Conservation (phyloP, 805 yeast genomes). For the Priceomyces castillae region DNA sequence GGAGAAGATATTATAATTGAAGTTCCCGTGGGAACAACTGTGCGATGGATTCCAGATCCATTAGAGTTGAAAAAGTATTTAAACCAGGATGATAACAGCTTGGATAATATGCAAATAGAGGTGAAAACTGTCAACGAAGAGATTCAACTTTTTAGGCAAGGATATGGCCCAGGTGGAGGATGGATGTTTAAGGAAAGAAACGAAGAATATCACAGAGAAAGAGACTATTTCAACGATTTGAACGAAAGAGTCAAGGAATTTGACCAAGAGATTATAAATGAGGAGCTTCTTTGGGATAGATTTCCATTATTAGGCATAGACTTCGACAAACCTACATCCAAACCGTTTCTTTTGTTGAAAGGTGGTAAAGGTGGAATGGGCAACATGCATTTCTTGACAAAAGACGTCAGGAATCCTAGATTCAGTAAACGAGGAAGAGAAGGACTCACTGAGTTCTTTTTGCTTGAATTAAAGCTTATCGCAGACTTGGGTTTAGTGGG, state of each 20-base stretch:
- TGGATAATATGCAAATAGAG: conserved; percentile 26
- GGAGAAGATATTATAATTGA: conserved; percentile 79
- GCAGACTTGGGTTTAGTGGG: conserved; percentile 96
- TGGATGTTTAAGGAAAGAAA: conserved; percentile 85
- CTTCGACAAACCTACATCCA: conserved; percentile 53
- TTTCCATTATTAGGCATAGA: conserved; percentile 86
- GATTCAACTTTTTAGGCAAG: conserved; percentile 58
- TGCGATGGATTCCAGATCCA: conserved; percentile 84
- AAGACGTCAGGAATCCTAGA: conserved; percentile 82
- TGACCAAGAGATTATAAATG: conserved; percentile 55
- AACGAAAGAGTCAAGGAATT: conserved; percentile 61
- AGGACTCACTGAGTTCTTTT: conserved; percentile 62
- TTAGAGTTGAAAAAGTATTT: conserved; percentile 34
- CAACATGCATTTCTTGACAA: conserved; percentile 89
- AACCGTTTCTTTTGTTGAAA: conserved; percentile 65
- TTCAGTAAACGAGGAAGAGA: conserved; percentile 79
- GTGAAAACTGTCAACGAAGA: conserved; percentile 25
- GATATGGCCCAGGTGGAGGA: conserved; percentile 71
- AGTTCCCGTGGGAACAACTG: conserved; percentile 89
- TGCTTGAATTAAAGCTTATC: conserved; percentile 79
- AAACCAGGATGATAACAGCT: conserved; percentile 13
- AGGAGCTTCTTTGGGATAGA: conserved; percentile 61
- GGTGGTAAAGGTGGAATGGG: conserved; percentile 98
- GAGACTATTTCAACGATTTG: conserved; percentile 65
- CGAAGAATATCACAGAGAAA: conserved; percentile 62